Evolutionary conservation across 2,329 filamentous ascomycete genomes (phyloP), one percentile per base, ranked within the genome.

Genomic region (Pyricularia sp.): DNA sequence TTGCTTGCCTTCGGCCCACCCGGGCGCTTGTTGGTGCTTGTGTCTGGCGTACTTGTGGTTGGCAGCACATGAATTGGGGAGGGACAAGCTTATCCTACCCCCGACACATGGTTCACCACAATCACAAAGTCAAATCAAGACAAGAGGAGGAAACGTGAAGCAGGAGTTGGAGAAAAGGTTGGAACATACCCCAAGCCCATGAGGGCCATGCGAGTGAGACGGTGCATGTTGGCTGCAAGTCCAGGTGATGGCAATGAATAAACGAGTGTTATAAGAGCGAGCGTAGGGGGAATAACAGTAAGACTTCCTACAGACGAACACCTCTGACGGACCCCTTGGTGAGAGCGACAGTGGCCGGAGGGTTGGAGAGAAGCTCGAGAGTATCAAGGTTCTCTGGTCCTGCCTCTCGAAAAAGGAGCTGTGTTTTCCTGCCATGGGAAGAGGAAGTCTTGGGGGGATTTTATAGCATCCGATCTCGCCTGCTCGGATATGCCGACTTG

Each of bases 191-290:
- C 42, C 42, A 68, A 28, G 59, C 67, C 67, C 67, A 68, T 17
- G 14, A 68, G 67, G 67, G 67, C 67, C 25, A 68, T 64, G 25
- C 67, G 59, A 68, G 67, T 68, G 67, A 68, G 67, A 68, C 67
- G 23, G 59, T 23, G 59, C 67, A 68, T 68, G 55, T n/a, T 68
- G 14, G 67, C 23, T 28, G 59, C 33, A 25, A 28, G 31, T 50
- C n/a, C 14, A 36, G 33, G 36, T 25, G 59, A 59, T 11, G 28
- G 6, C 23, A 25, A 36, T 23, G 64, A 65, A 42, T 25, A 63
- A 63, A 63, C 31, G 28, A 65, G 17, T 42, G 64, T 65, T 33
- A 23, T 36, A 30, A 65, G 17, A 65, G 31, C 63, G 63, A 65
- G 31, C 23, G 31, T 25, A 42, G 23, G 31, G 9, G 10, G 11